These are phyloP conservation scores for Skeletonema tropicum DNA, from an alignment of 108 stramenopile genomes.

Conservation along the genomic window DNA sequence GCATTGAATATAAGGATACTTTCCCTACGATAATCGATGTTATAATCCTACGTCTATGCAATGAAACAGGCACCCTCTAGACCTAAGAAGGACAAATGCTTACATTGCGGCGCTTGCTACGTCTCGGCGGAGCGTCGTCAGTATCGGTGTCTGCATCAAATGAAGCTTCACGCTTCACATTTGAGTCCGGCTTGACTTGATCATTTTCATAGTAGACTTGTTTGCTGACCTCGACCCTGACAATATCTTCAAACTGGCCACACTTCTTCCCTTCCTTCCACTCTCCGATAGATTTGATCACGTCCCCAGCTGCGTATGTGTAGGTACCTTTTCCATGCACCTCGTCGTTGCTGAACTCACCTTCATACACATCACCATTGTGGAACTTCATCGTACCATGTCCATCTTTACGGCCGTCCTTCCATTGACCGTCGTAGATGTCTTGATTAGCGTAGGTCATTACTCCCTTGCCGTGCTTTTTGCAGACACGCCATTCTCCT, in stretches of 20 bases:
- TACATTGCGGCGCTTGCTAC: too few relatives aligned
- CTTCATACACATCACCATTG: slow-evolving; percentile 42
- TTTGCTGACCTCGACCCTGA: not conserved
- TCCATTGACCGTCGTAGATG: slow-evolving; percentile 49
- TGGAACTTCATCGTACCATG: slow-evolving; percentile 28
- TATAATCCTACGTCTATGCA: too few relatives aligned
- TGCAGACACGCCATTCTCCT: too few relatives aligned
- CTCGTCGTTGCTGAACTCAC: slow-evolving; percentile 19
- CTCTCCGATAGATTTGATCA: slow-evolving; percentile 15
- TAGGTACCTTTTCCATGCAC: slow-evolving; percentile 38
- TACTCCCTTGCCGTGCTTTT: slow-evolving; percentile 46
- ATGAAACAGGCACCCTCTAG: too few relatives aligned
- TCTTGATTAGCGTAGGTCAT: slow-evolving; percentile 37
- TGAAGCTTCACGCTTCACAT: not conserved
- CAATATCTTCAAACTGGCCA: slow-evolving; percentile 25
- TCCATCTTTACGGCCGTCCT: slow-evolving; percentile 44
- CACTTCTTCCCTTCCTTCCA: slow-evolving; percentile 42
- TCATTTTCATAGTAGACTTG: not conserved
- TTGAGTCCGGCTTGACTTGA: not conserved
- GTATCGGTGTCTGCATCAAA: too few relatives aligned
- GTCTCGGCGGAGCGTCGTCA: too few relatives aligned
- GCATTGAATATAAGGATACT: too few relatives aligned
- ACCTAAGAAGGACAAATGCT: too few relatives aligned
- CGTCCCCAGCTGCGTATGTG: not conserved
- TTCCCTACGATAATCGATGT: too few relatives aligned